Evolutionary conservation across 495 filamentous ascomycete species (phyloP), one percentile per base, ranked within the genome.

Genomic region (Darksidea phi): DNA sequence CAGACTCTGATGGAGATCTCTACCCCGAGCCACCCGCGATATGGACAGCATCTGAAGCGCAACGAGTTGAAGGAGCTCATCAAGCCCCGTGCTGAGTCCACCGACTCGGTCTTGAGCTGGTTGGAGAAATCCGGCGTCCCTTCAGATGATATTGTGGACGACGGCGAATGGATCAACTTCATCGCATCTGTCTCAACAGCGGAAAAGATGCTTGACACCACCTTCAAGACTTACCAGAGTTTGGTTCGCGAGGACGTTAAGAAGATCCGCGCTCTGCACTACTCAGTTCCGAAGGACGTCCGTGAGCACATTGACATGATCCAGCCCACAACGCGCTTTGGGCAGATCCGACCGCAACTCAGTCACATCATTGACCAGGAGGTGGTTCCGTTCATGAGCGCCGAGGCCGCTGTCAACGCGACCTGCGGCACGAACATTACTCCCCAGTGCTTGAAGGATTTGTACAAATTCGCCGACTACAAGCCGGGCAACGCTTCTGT

Each of bases 31-130:
- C 79, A 86, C 61, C 71, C 76, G 2, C 74, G 70, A 3, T 89
- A 89, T 70, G 87, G 88, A 1, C 71, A 80, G 48, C 82, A 89
- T 57, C 78, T 90, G 76, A 80, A 77, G 52, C 76, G 79, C n/a
- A 77, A 84, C 18, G 70, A 77, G 41, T 60, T 75, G 28, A 71
- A 70, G 47, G 65, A 63, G 6, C 54, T 73, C 11, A 66, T 73
- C 48, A 67, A 63, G 28, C 69, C 73, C 0, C 28, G 41, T 24
- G 20, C 41, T 21, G 64, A 67, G 18, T 63, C 68, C 7, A 66
- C 54, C 24, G 56, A 56, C 21, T 57, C 66, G 3, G 65, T 74
- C 23, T 46, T 69, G 6, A 41, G 56, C 1, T 75, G 73, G 73
- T 57, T 75, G 11, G 17, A 63, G 34, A 37, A 51, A 0, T 64